Conservation (phyloP, 345 rosid genomes). For the Euclidium syriacum region DNA sequence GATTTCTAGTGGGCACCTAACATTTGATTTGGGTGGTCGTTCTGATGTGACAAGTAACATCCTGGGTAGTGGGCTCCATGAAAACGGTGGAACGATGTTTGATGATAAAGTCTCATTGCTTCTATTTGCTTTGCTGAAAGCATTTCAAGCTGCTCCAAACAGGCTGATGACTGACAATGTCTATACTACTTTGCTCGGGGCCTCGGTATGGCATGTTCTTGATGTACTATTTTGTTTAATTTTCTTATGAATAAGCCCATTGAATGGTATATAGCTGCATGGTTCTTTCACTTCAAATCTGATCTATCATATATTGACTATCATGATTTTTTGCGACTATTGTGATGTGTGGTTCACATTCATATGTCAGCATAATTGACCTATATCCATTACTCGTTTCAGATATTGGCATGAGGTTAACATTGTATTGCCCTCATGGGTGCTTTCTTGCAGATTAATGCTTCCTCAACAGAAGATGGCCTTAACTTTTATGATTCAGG, state of each 20-base stretch:
- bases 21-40: slow-evolving; percentile 46
- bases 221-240: background rate
- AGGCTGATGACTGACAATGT: slow-evolving; percentile 85
- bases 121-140: slow-evolving; percentile 86
- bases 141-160: slow-evolving; percentile 89
- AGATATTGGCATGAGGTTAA: slow-evolving; percentile 4
- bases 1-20: slow-evolving; percentile 71
- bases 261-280: background rate
- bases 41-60: slow-evolving; percentile 60
- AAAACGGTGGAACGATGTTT: slow-evolving; percentile 83
- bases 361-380: background rate
- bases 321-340: background rate
- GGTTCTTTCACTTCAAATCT: slow-evolving; percentile 1
- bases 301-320: background rate
- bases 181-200: slow-evolving; percentile 85
- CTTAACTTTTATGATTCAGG: slow-evolving; percentile 91
- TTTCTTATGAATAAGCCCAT: background rate
- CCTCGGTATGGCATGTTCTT: slow-evolving; percentile 67
- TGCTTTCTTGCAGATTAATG: slow-evolving; percentile 72
- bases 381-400: background rate
- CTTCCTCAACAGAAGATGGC: slow-evolving; percentile 87
- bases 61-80: slow-evolving; percentile 57
- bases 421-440: background rate
- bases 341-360: slow-evolving; percentile 10
- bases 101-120: slow-evolving; percentile 92